Evolutionary conservation across 2,329 filamentous ascomycete genomes (phyloP), one percentile per base, ranked within the genome.

Genomic region (Coniochaeta sp.): DNA sequence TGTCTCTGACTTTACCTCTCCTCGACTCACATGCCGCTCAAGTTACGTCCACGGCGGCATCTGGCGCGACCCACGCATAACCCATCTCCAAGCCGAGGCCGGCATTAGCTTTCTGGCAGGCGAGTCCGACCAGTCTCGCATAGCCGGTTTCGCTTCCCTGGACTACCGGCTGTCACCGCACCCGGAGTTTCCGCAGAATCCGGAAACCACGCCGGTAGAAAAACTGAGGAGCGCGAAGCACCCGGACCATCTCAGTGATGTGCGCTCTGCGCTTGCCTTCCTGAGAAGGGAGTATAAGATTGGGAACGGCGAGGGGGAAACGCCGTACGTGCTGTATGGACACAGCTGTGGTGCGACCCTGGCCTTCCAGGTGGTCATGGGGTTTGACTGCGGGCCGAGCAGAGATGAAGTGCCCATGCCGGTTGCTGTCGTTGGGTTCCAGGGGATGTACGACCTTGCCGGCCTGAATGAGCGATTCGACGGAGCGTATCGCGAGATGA

Each of bases 271-370:
- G 0, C 70, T 89, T 6, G 66, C 72, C 0, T 80, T 77, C 60
- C 73, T 89, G 34, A 74, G 79, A 65, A 65, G 70, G 3, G 71
- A 73, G 2, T 79, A 81, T 65, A 70, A 70, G 11, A 77, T 81
- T 58, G 26, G 61, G 47, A 24, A 66, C 22, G 61, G 59, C 47
- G 24, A 19, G 52, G 58, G 40, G 50, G 58, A 22, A 16, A 71
- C 68, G 16, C 67, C 68, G 19, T 88, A 86, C 70, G 69, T 89
- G 2, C 76, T 88, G 4, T 71, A 80, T 1, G 87, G 87, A 0
- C 86, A 89, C 69, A 85, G 80, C 17, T 86, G 83, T 61, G 87
- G 87, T 55, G 86, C 81, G 2, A 86, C 83, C 5, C 72, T 92
- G 44, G 80, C 83, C 0, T 79, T 85, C 59, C 89, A 91, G 72